Conservation (phyloP, 306 rosid genomes). For the Arachis hypogaea region DNA sequence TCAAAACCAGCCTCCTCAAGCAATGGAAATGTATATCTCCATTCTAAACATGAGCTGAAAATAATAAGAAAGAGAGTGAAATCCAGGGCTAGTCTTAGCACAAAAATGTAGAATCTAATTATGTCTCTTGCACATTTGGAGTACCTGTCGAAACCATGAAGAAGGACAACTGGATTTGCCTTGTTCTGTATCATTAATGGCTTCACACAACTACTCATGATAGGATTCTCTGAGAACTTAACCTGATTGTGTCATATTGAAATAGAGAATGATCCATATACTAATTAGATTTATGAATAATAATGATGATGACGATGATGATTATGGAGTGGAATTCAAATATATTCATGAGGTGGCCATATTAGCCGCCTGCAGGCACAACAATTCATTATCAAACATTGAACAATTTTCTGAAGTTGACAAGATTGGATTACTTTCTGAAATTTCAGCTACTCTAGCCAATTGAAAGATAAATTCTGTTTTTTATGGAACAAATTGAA, state of each 20-base stretch:
- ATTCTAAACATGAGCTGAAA: slow-evolving; percentile 90
- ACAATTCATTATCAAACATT: background rate
- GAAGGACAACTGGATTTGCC: slow-evolving; percentile 77
- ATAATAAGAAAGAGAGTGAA: slow-evolving; percentile 37
- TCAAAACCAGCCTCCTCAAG: slow-evolving; percentile 80
- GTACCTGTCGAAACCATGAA: slow-evolving; percentile 87
- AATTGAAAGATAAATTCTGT: background rate
- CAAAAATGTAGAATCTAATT: slow-evolving; percentile 3
- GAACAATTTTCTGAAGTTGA: background rate
- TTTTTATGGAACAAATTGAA: background rate
- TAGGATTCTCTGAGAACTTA: slow-evolving; percentile 50
- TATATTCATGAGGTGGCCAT: slow-evolving; percentile 9
- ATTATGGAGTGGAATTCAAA: background rate
- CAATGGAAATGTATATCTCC: slow-evolving; percentile 80
- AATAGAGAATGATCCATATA: slow-evolving; percentile 26
- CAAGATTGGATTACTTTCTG: background rate
- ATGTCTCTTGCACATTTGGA: slow-evolving; percentile 16
- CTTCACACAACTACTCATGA: slow-evolving; percentile 81
- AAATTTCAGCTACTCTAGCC: background rate
- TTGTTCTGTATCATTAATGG: slow-evolving; percentile 47
- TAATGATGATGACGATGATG: background rate
- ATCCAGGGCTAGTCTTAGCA: slow-evolving; percentile 31
- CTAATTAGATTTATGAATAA: background rate
- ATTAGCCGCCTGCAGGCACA: background rate
- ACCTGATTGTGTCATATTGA: slow-evolving; percentile 48